Conservation (phyloP, 2,329 filamentous ascomycete genomes). For the Alternaria infectoria region DNA sequence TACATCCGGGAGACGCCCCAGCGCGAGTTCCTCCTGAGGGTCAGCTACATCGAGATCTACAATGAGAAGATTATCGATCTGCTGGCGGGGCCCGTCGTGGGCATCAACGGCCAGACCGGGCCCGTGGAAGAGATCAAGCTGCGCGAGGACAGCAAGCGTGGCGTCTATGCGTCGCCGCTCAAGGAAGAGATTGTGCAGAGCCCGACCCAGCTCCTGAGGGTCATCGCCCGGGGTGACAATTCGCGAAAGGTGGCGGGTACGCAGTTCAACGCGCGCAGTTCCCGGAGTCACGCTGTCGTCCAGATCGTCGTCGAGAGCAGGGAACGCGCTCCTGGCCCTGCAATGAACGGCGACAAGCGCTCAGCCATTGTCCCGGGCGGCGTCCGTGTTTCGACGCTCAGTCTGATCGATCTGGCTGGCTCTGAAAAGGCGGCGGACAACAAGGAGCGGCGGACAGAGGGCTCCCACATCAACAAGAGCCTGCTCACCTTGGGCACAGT, state of each 20-base stretch:
- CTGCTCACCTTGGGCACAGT: slow-evolving; percentile 93
- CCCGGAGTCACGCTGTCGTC: slow-evolving; percentile 95
- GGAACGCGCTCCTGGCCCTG: slow-evolving; percentile 72
- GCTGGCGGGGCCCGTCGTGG: slow-evolving; percentile 73
- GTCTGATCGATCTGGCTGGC: slow-evolving; percentile 93
- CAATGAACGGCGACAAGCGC: slow-evolving; percentile 50
- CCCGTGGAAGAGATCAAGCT: slow-evolving; percentile 94
- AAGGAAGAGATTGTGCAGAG: slow-evolving; percentile 99
- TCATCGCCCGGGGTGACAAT: slow-evolving; percentile 93
- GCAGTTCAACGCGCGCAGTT: slow-evolving; percentile 95
- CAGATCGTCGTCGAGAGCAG: slow-evolving; percentile 98
- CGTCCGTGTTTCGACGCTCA: slow-evolving; percentile 92
- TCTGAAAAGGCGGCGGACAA: slow-evolving; percentile 95
- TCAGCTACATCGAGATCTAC: slow-evolving; percentile 98
- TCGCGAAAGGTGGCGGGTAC: slow-evolving; percentile 90
- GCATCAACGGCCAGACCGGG: slow-evolving; percentile 52
- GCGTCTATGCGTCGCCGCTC: slow-evolving; percentile 92
- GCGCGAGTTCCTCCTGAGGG: slow-evolving; percentile 89
- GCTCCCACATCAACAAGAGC: slow-evolving; percentile 98
- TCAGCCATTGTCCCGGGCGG: slow-evolving; percentile 70
- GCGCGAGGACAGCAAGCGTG: slow-evolving; percentile 92
- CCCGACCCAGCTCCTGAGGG: slow-evolving; percentile 89
- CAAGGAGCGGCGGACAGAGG: slow-evolving; percentile 92
- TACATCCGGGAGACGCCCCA: slow-evolving; percentile 97
- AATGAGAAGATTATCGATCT: slow-evolving; percentile 97